Conservation (phyloP, 495 filamentous ascomycete genomes). For the Parathielavia appendiculata region DNA sequence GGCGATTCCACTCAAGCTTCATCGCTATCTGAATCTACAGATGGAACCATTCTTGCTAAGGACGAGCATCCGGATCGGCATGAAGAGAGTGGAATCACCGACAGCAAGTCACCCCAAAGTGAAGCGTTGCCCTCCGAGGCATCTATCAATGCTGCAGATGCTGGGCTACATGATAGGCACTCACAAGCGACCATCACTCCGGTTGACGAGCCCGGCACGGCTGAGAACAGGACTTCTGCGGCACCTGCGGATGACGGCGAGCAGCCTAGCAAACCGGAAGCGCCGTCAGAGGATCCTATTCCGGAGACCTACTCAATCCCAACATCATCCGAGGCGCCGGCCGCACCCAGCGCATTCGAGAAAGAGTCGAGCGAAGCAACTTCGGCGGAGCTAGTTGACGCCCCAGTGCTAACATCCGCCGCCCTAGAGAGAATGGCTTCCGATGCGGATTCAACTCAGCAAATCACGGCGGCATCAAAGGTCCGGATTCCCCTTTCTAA, state of each 20-base stretch:
- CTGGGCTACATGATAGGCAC: conserved; percentile 7
- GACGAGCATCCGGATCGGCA: conserved; percentile 9
- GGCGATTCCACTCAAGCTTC: conserved; percentile 52
- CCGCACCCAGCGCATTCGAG: conserved; percentile 4
- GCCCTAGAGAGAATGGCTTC: not conserved
- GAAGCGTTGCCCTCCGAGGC: not conserved
- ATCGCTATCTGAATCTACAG: conserved; percentile 51
- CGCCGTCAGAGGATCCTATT: not conserved
- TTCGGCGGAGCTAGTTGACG: conserved; percentile 7
- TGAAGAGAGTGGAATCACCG: not conserved
- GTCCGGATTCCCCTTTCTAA: conserved; percentile 44
- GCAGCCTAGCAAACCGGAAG: not conserved
- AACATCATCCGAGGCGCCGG: conserved; percentile 25
- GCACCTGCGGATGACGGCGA: not conserved
- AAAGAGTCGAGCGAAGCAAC: not conserved
- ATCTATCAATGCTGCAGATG: not conserved
- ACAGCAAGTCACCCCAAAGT: not conserved
- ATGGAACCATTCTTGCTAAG: conserved; percentile 43
- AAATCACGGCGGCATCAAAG: conserved; percentile 16
- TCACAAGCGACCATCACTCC: conserved; percentile 9
- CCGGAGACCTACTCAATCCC: conserved; percentile 10
- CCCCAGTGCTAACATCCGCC: not conserved
- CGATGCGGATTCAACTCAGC: not conserved
- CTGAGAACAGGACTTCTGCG: not conserved
- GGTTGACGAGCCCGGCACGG: not conserved